These are phyloP conservation scores for Echeveria elegans DNA, from an alignment of 164 flowering plant species.

Conservation along the genomic window DNA sequence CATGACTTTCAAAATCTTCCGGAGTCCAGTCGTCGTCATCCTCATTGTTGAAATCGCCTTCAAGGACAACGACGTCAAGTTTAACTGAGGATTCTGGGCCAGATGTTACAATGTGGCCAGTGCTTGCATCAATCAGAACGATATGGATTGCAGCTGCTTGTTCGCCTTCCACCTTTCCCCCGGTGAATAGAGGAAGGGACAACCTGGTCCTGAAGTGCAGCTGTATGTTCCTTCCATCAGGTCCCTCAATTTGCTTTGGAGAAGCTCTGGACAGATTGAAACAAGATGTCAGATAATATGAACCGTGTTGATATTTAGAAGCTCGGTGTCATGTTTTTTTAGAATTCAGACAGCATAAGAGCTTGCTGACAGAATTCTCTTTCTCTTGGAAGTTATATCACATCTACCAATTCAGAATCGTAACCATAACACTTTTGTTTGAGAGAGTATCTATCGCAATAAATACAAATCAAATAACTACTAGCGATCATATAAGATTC, in stretches of 20 bases:
- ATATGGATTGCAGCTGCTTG: constrained; percentile 81
- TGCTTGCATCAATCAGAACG: constrained; percentile 66
- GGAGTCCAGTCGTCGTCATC: constrained; percentile 70
- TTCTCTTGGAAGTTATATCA: no score
- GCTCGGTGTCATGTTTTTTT: background rate
- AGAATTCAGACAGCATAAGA: no score
- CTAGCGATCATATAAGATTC: no score
- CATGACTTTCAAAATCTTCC: constrained; percentile 83
- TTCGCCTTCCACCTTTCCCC: constrained; percentile 96
- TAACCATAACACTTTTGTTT: no score
- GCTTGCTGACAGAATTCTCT: no score
- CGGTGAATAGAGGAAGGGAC: constrained; percentile 85
- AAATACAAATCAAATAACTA: no score
- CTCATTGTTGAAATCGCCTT: constrained; percentile 93
- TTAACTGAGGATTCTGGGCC: constrained; percentile 80
- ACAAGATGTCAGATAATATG: background rate
- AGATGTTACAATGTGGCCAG: constrained; percentile 53
- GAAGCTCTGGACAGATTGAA: constrained; percentile 48
- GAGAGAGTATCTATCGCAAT: no score
- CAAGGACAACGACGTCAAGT: constrained; percentile 84
- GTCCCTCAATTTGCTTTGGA: constrained; percentile 70
- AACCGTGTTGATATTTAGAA: background rate
- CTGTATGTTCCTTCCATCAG: constrained; percentile 75
- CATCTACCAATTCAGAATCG: no score
- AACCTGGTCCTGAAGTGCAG: constrained; percentile 70